Base-by-base conservation (phyloP, 2,329 filamentous ascomycete genomes). In the Fusarium sp. region DNA sequence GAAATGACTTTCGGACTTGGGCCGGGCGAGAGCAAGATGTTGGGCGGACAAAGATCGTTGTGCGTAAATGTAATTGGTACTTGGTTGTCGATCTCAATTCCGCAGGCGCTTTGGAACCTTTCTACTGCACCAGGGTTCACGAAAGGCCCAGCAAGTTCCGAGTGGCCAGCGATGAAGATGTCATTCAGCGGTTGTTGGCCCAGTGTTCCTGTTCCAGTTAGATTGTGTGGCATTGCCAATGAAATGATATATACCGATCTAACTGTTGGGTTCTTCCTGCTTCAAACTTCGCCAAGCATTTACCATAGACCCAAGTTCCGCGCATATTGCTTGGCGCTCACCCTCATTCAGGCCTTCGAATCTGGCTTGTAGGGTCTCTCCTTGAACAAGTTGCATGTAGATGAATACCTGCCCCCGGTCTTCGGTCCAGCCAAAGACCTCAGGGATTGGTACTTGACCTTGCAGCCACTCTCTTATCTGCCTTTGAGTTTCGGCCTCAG, bases 361-460 rank as follows among this genome's bases (percentile, higher is more conserved):
- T 43, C 63, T 65, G 8, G 41, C 34, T 60, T 74, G 59, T 61
- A 78, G 43, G 16, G 68, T 75, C 12, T 62, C 58, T 6, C 74
- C 75, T 11, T 68, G 23, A 7, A 76, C 41, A 3, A 75, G 50
- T 18, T 64, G 50, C 74, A 77, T 77, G 37, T 75, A 77, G 7
- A 77, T 71, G 36, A 76, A 77, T 53, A 1, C 70, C 73, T 75
- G 67, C 4, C 47, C 50, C 23, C 48, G 57, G 39, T 72, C 62
- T 50, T 62, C 66, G 39, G 31, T 36, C 73, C 70, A 76, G 9
- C 65, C 73, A 34, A 73, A 77, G 82, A 90, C 82, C 46, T 76
- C 73, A 7, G 74, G 71, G 8, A 75, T 53, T 5, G 71, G 68
- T 1, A 76, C 68, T 16, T 46, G 63, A 44, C 62, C 77, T 57